Evolutionary conservation across 768 basidiomycete genomes (phyloP), one percentile per base, ranked within the genome.

Genomic region (Mycena chlorophos): DNA sequence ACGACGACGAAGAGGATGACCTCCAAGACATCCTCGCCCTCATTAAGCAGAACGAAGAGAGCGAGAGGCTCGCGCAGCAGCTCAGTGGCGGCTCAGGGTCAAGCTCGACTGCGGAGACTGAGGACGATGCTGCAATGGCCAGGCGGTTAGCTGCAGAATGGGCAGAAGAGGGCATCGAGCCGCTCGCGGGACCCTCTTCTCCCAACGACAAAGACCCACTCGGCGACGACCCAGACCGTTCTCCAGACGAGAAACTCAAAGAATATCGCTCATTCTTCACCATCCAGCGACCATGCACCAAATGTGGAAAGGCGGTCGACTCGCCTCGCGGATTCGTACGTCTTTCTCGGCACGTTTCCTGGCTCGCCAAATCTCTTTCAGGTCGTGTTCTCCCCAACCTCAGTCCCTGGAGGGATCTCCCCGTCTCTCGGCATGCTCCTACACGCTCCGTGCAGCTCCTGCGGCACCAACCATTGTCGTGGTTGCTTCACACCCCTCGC

Each of bases 241-340:
- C 68, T 16, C 74, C 75, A 19, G 72, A 77, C 38, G 60, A 67
- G 56, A 65, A 55, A 30, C 62, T 80, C n/a, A 53, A 61, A 8
- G 57, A 65, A 20, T 72, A 70, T 58, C 68, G 70, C 26, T 61
- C 66, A 25, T 23, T 78, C 16, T 80, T 80, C 54, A 72, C 62
- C 3, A 64, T 55, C n/a, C 63, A 62, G 22, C 69, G 73, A 58
- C 43, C 42, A 13, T 81, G 80, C 51, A 61, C 69, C 6, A 72
- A 73, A 29, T 81, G 79, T 47, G 65, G 68, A 17, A 63, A 64
- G 8, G 34, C 55, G 1, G 66, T 80, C 4, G 54, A 64, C 19
- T 73, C 77, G 49, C 76, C 78, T 14, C 71, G 75, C 39, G 78
- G 77, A 38, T 70, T 66, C 58, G 79, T 80, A 68, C 65, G 78